A percentile compares a stretch with the other conserved stretches of the same genome.
Conservation (phyloP, 352 stramenopile genomes). For the Globisporangium splendens region DNA sequence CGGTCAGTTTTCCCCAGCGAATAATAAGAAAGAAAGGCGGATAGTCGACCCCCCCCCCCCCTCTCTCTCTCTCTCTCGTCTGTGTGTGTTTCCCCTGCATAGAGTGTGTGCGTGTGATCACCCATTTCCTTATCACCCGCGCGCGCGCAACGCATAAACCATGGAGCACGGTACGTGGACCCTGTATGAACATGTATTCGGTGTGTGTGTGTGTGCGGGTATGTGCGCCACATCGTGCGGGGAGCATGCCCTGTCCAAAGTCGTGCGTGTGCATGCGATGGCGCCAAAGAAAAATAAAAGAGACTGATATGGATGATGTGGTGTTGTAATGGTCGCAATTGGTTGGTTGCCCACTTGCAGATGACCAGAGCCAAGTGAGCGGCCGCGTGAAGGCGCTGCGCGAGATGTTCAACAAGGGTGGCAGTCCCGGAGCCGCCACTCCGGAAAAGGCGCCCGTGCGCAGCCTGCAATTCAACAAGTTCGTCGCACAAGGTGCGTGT, state of each 20-base stretch:
- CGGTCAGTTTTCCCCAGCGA: too few species aligned
- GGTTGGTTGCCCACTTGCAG: conserved; percentile 14
- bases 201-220: too few species aligned
- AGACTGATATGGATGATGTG: not conserved
- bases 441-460: conserved; percentile 7
- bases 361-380: conserved; percentile 37
- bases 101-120: too few species aligned
- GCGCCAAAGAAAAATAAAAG: not conserved
- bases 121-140: too few species aligned
- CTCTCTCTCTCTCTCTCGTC: too few species aligned
- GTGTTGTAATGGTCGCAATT: not conserved
- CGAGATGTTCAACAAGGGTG: conserved; percentile 66
- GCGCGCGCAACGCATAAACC: not conserved
- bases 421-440: conserved; percentile 11
- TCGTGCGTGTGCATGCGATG: not conserved
- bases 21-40: too few species aligned
- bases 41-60: too few species aligned
- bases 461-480: conserved; percentile 21
- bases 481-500: conserved; percentile 16
- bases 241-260: too few species aligned
- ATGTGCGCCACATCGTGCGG: too few species aligned
- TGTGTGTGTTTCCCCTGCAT: too few species aligned
- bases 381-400: conserved; percentile 58
- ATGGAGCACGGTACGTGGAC: conserved; percentile 26
- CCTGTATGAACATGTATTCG: too few species aligned